Evolutionary conservation across 495 filamentous ascomycete genomes (phyloP).

Genomic region (Paragyromitra xinjiangensis): DNA sequence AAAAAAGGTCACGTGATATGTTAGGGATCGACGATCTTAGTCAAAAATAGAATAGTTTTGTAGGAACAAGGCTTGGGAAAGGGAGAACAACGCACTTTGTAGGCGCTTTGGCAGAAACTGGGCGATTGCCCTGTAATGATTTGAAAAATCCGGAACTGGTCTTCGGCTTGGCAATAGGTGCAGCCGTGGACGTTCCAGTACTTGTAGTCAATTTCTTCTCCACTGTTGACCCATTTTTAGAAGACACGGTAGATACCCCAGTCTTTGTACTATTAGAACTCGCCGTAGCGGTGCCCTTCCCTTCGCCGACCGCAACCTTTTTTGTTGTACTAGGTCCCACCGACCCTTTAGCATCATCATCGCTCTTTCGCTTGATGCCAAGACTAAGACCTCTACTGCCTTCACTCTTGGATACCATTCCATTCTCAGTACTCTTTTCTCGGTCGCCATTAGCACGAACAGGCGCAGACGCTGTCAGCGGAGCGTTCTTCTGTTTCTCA

Average conservation of each 20-base stretch:
- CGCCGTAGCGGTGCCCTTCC: conserved; percentile 48
- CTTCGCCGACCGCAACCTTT: conserved; percentile 55
- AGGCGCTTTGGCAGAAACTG: conserved; percentile 52
- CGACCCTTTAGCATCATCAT: conserved; percentile 55
- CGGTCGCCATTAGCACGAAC: conserved; percentile 51
- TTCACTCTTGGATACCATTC: conserved; percentile 50
- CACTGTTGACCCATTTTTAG: conserved; percentile 53
- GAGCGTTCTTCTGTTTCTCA: conserved; percentile 51
- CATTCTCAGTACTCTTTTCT: conserved; percentile 50
- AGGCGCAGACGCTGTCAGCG: conserved; percentile 37
- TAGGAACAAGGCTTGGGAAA: conserved; percentile 44
- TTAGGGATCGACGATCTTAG: conserved; percentile 50
- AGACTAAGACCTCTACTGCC: conserved; percentile 54
- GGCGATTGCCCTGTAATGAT: conserved; percentile 54
- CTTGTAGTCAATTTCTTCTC: conserved; percentile 58
- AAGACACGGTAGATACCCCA: conserved; percentile 44
- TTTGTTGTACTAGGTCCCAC: conserved; percentile 50
- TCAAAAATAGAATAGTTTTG: conserved; percentile 39
- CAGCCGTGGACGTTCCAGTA: conserved; percentile 51
- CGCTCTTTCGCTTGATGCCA: conserved; percentile 55
- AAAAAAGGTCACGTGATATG: conserved; percentile 54
- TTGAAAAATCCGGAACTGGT: conserved; percentile 58
- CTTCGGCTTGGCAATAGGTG: conserved; percentile 54
- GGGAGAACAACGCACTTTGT: conserved; percentile 56
- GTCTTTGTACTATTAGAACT: conserved; percentile 56